These are phyloP conservation scores for Colletotrichum sp. DNA, from an alignment of 2,329 filamentous ascomycete genomes.

Conservation along the genomic window DNA sequence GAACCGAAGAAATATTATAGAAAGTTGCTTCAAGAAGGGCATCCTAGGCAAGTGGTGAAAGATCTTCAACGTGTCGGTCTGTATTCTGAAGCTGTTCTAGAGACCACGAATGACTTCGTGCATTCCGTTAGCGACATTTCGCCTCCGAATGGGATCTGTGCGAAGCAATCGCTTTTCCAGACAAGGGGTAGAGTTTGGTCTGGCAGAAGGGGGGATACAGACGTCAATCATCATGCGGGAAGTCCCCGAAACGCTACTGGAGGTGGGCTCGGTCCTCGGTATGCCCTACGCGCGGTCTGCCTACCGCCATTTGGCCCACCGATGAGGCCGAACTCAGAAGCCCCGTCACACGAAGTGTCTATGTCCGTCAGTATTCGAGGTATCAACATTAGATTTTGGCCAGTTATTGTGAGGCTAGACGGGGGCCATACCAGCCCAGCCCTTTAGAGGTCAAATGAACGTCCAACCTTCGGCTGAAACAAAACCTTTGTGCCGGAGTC, in stretches of 20 bases:
- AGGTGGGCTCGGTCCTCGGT: background rate
- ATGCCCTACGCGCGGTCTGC: background rate
- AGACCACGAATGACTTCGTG: background rate
- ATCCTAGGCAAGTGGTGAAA: background rate
- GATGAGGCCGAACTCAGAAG: background rate
- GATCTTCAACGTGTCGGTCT: background rate
- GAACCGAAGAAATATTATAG: background rate
- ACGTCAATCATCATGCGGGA: background rate
- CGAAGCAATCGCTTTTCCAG: background rate
- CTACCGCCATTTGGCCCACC: background rate
- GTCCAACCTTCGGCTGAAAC: background rate
- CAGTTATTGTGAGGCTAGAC: background rate
- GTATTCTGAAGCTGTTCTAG: background rate
- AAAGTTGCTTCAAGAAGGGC: fast-evolving
- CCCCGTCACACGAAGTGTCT: background rate
- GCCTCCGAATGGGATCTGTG: background rate
- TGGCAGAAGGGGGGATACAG: background rate
- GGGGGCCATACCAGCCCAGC: background rate
- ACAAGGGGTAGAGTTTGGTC: background rate
- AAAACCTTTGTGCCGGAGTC: background rate
- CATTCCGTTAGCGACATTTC: background rate
- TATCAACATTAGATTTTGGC: background rate
- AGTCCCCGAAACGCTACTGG: background rate
- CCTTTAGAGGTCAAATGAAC: background rate
- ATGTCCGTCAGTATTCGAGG: background rate